A percentile compares a stretch with the other conserved stretches of the same genome.
These are phyloP conservation scores for Hymenochaete sp. DNA, from an alignment of 1,284 basidiomycete species.

Conservation along the genomic window DNA sequence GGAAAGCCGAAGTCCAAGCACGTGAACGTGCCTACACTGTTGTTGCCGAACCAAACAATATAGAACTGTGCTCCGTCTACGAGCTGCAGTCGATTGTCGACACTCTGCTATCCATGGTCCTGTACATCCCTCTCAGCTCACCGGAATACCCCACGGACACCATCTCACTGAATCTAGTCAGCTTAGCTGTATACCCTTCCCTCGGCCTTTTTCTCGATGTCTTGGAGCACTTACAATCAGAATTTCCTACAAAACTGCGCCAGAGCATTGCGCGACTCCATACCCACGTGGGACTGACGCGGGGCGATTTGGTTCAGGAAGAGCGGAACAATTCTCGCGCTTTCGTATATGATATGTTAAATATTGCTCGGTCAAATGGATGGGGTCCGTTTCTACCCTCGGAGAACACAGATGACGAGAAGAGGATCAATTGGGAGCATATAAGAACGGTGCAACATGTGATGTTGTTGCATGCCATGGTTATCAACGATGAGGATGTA, in stretches of 20 bases:
- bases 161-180: conserved; percentile 42
- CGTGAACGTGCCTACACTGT: conserved; percentile 43
- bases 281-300: conserved; percentile 45
- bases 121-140: conserved; percentile 37
- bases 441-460: conserved; percentile 47
- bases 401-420: conserved; percentile 17
- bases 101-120: conserved; percentile 36
- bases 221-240: too few species aligned
- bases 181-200: conserved; percentile 39
- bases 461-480: conserved; percentile 43
- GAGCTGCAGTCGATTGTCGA: conserved; percentile 35
- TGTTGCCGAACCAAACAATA: conserved; percentile 28
- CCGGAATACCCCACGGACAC: conserved; percentile 29
- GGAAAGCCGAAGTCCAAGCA: conserved; percentile 43
- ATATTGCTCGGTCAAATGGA: conserved; percentile 40
- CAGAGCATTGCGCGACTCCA: conserved; percentile 45
- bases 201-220: conserved; percentile 38
- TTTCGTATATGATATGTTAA: conserved; percentile 50
- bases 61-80: conserved; percentile 28
- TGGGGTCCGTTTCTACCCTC: conserved; percentile 50
- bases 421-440: conserved; percentile 53
- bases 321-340: conserved; percentile 37
- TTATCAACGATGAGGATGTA: background rate
- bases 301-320: conserved; percentile 28
- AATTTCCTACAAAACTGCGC: conserved; percentile 30